phyloP scores from a whole-genome alignment of 352 stramenopile genomes.

The Phytophthora fragariaefolia region DNA sequence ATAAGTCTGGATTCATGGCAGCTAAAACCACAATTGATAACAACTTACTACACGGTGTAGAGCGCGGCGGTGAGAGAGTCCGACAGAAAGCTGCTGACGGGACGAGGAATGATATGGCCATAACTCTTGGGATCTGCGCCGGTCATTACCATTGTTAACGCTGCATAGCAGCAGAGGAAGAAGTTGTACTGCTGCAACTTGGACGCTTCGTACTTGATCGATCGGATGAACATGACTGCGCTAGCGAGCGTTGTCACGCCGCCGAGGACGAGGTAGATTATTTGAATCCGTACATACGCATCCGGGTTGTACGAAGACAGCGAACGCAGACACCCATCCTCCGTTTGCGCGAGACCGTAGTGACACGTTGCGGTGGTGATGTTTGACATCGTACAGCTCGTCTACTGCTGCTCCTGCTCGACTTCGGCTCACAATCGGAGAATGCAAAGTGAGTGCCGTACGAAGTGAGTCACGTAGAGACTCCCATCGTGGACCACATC shows the following conservation, averaged over 20 bases:
- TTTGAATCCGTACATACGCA: constrained; percentile 39
- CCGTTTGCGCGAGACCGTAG: constrained; percentile 38
- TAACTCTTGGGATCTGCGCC: constrained; percentile 48
- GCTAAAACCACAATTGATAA: not conserved
- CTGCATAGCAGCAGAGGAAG: constrained; percentile 45
- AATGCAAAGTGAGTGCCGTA: constrained; percentile 35
- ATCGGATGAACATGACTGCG: constrained; percentile 38
- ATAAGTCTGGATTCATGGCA: not conserved
- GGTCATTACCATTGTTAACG: constrained; percentile 44
- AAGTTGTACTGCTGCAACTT: constrained; percentile 50
- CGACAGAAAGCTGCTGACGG: constrained; percentile 45
- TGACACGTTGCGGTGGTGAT: constrained; percentile 41
- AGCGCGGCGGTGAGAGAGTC: constrained; percentile 50
- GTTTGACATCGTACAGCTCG: constrained; percentile 27
- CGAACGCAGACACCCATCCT: constrained; percentile 34
- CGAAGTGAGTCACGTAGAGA: too few relatives aligned
- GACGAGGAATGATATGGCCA: constrained; percentile 42
- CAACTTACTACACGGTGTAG: constrained; percentile 54
- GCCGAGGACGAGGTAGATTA: constrained; percentile 42
- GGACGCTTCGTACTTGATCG: constrained; percentile 36
- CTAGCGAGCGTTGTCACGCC: constrained; percentile 30
- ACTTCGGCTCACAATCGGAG: constrained; percentile 12
- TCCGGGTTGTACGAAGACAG: constrained; percentile 37
- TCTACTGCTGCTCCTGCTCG: not conserved
- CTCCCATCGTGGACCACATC: constrained; percentile 20